These are phyloP conservation scores for Rosa lucieae DNA, from an alignment of 306 rosid genomes.

Conservation along the genomic window DNA sequence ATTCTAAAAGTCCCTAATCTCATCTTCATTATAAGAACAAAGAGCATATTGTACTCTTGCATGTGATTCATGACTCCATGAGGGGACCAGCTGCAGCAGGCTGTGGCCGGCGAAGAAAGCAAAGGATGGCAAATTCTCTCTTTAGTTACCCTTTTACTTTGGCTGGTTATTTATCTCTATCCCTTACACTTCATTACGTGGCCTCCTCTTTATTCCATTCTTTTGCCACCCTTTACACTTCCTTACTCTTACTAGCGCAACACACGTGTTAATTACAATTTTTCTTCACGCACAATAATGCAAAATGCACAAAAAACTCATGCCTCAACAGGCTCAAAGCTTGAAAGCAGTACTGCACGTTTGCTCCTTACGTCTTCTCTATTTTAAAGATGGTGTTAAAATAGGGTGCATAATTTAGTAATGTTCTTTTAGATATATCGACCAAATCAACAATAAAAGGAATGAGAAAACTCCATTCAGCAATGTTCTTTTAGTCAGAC, in stretches of 20 bases:
- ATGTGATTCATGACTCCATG: not conserved
- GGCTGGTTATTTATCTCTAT: not conserved
- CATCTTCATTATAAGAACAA: not conserved
- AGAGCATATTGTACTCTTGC: not conserved
- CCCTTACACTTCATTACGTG: not conserved
- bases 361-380: too few relatives aligned
- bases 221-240: not conserved
- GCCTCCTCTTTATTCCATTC: not conserved
- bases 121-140: not conserved
- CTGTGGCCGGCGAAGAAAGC: not conserved
- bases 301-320: too few relatives aligned
- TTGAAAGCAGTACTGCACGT: too few relatives aligned
- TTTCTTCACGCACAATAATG: too few relatives aligned
- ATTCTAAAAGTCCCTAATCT: not conserved
- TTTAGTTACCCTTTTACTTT: not conserved
- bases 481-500: not conserved
- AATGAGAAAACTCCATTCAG: not conserved
- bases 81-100: not conserved
- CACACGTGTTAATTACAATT: too few relatives aligned
- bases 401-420: too few relatives aligned
- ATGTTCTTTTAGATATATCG: not conserved
- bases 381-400: too few relatives aligned
- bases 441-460: constrained; percentile 13
- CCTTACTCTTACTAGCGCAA: not conserved
- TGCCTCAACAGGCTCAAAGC: too few relatives aligned